Conservation (phyloP, 2,329 filamentous ascomycete genomes). For the Thielaviopsis euricoi region DNA sequence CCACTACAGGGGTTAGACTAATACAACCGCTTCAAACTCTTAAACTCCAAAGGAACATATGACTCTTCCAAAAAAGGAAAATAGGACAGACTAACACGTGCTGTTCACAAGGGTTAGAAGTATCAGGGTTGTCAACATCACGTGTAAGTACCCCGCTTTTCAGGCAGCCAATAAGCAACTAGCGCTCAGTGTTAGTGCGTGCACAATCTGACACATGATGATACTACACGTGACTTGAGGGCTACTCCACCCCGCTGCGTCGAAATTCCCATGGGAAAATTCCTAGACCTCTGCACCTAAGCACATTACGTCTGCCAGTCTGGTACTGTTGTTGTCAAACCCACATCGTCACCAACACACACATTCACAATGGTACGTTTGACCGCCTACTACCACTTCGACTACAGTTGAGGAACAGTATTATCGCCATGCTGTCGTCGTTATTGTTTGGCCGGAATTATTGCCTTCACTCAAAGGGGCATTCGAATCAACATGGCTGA, state of each 20-base stretch:
- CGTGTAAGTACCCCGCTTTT: neutral
- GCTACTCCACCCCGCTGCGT: neutral
- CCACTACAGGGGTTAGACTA: neutral
- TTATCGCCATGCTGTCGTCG: neutral
- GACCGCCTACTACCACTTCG: neutral
- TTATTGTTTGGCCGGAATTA: neutral
- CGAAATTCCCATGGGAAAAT: constrained; percentile 7
- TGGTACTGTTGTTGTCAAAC: constrained; percentile 10
- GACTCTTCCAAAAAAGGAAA: neutral
- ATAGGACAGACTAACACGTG: neutral
- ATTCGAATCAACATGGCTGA: neutral
- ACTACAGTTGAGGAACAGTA: neutral
- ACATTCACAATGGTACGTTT: constrained; percentile 10
- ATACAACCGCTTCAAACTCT: neutral
- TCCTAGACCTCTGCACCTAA: neutral
- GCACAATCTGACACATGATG: constrained; percentile 2
- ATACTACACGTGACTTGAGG: constrained; percentile 5
- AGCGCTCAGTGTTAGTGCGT: neutral
- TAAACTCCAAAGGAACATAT: neutral
- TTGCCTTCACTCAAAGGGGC: neutral
- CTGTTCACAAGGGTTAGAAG: neutral
- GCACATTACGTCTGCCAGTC: constrained; percentile 7
- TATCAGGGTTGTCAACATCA: neutral
- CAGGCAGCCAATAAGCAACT: neutral
- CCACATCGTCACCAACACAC: constrained; percentile 10